phyloP scores from a whole-genome alignment of 2,329 filamentous ascomycete species.

The Sclerotinia trifoliorum region DNA sequence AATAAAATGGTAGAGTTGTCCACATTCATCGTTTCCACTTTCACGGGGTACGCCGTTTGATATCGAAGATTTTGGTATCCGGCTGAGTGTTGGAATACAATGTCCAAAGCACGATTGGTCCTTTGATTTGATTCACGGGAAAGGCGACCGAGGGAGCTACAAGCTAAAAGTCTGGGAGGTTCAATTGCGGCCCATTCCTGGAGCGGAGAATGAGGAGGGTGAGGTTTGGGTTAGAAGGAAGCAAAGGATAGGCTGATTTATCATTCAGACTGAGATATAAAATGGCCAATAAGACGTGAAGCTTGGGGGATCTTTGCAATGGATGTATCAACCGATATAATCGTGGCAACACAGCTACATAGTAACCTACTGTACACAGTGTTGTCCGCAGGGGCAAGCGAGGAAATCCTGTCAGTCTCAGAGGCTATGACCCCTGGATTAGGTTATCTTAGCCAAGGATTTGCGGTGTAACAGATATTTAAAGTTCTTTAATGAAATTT shows the following conservation, averaged over 20 bases:
- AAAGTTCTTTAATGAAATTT: background rate
- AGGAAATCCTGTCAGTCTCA: too few species aligned
- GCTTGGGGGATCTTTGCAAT: background rate
- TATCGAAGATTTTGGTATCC: slow-evolving; percentile 69
- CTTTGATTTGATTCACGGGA: slow-evolving; percentile 65
- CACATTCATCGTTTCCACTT: slow-evolving; percentile 65
- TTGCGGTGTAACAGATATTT: too few species aligned
- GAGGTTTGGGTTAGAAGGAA: slow-evolving; percentile 32
- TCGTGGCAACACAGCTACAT: background rate
- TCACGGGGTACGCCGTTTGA: slow-evolving; percentile 64
- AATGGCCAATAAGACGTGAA: background rate
- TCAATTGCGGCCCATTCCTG: slow-evolving; percentile 46
- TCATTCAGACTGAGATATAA: slow-evolving; percentile 23
- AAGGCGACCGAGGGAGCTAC: slow-evolving; percentile 61
- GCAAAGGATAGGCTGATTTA: slow-evolving; percentile 29
- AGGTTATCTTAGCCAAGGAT: too few species aligned
- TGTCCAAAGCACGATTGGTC: slow-evolving; percentile 72
- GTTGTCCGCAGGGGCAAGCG: too few species aligned
- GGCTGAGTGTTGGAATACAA: slow-evolving; percentile 59
- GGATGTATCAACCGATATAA: background rate
- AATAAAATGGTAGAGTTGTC: slow-evolving; percentile 54
- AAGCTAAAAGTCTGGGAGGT: slow-evolving; percentile 63
- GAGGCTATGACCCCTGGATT: too few species aligned
- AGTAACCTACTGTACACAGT: background rate
- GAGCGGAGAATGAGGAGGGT: slow-evolving; percentile 20